Conservation (phyloP, 495 filamentous ascomycete genomes). For the Penicillium pancosmium region DNA sequence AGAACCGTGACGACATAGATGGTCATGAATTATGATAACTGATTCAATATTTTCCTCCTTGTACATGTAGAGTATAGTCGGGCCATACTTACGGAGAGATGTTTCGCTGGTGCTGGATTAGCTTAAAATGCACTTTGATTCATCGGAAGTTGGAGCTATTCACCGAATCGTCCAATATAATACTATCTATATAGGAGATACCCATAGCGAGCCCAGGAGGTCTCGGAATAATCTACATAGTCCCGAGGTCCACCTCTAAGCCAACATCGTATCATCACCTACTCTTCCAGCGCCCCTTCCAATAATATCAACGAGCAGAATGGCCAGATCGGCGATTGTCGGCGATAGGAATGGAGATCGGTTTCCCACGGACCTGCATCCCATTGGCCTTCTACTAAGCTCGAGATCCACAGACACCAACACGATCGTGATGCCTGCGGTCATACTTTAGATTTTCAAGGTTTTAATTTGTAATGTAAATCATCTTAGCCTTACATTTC, state of each 20-base stretch:
- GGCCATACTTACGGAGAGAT: too few relatives aligned
- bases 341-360: slow-evolving; percentile 4
- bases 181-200: too few relatives aligned
- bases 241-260: too few relatives aligned
- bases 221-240: too few relatives aligned
- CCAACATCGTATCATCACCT: slow-evolving; percentile 15
- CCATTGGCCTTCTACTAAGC: slow-evolving; percentile 14
- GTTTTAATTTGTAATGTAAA: slow-evolving; percentile 11
- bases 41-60: not conserved
- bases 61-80: not conserved
- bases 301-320: not conserved
- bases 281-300: not conserved
- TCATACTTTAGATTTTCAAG: not conserved
- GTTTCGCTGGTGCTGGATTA: too few relatives aligned
- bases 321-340: slow-evolving; percentile 7
- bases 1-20: slow-evolving; percentile 5
- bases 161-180: too few relatives aligned
- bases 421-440: not conserved
- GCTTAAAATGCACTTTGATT: too few relatives aligned
- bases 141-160: too few relatives aligned
- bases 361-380: slow-evolving; percentile 14
- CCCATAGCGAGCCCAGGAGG: too few relatives aligned
- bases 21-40: slow-evolving; percentile 10
- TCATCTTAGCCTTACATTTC: not conserved
- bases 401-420: not conserved